Conservation (phyloP, 768 basidiomycete species). For the Filobasidium floriforme region DNA sequence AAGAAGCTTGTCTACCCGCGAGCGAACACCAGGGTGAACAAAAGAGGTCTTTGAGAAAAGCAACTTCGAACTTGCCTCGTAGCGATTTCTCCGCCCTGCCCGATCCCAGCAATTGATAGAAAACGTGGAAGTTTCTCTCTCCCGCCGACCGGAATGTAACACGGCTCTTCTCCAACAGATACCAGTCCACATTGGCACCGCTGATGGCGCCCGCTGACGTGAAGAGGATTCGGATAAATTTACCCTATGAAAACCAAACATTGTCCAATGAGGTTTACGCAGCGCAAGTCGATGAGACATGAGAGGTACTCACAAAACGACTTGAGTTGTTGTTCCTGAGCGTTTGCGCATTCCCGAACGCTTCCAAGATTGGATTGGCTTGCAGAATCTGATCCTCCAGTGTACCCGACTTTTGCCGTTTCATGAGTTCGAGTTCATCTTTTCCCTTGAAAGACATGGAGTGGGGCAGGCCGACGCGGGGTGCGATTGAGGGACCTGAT, state of each 20-base stretch:
- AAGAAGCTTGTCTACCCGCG: conserved; percentile 57
- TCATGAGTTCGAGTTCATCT: conserved; percentile 32
- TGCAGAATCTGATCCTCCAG: conserved; percentile 94
- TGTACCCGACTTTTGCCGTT: conserved; percentile 51
- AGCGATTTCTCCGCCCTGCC: conserved; percentile 59
- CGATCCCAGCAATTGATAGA: conserved; percentile 71
- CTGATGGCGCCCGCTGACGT: conserved; percentile 87
- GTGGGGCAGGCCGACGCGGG: conserved; percentile 59
- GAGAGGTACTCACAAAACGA: conserved; percentile 56
- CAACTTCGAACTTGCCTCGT: conserved; percentile 52
- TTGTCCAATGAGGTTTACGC: background rate
- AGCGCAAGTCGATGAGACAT: background rate
- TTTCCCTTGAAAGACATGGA: conserved; percentile 58
- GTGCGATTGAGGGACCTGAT: conserved; percentile 43
- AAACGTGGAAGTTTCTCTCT: conserved; percentile 92
- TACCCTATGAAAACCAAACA: conserved; percentile 51
- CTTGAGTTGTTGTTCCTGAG: conserved; percentile 97
- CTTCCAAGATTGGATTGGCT: conserved; percentile 93
- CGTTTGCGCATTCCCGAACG: conserved; percentile 97
- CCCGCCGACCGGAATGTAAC: conserved; percentile 80
- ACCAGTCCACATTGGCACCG: conserved; percentile 98
- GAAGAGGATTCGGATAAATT: conserved; percentile 94
- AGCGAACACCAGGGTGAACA: too few relatives aligned
- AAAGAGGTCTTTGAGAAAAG: background rate
- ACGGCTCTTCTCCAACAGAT: conserved; percentile 91